These are phyloP conservation scores for Drosera capensis DNA, from an alignment of 148 eudicot genomes.

Conservation along the genomic window DNA sequence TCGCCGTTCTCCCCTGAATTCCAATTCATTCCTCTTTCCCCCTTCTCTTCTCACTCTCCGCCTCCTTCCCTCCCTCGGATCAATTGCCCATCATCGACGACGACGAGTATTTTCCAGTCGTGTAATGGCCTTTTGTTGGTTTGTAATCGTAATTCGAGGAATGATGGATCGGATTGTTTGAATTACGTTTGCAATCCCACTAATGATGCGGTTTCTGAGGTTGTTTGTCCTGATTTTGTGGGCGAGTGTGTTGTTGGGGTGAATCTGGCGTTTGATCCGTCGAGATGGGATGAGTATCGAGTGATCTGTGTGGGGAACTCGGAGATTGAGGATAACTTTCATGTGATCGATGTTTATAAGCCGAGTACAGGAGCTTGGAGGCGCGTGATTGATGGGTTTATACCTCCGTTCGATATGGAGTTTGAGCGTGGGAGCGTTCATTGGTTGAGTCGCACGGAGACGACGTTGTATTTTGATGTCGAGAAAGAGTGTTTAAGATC, in stretches of 20 bases:
- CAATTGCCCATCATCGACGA: conserved; percentile 11
- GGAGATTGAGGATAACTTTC: neutral
- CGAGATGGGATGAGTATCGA: conserved; percentile 12
- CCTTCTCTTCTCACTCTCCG: neutral
- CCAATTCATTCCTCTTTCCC: conserved; percentile 10
- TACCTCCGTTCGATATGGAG: conserved; percentile 17
- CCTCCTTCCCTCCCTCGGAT: conserved; percentile 16
- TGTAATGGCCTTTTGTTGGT: conserved; percentile 37
- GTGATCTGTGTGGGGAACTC: conserved; percentile 10
- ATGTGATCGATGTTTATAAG: conserved; percentile 16
- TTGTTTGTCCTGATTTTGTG: conserved; percentile 4
- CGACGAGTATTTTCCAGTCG: conserved; percentile 19
- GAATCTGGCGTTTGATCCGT: conserved; percentile 35
- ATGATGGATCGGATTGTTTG: neutral
- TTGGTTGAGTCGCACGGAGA: conserved; percentile 29
- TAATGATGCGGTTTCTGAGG: conserved; percentile 5
- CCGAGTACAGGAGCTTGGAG: conserved; percentile 18
- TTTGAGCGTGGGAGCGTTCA: conserved; percentile 19
- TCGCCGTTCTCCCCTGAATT: conserved; percentile 5
- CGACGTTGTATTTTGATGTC: conserved; percentile 17
- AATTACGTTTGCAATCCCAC: conserved; percentile 27
- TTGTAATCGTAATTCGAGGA: conserved; percentile 4
- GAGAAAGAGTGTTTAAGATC: conserved; percentile 9
- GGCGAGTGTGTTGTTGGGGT: conserved; percentile 4
- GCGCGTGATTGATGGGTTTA: conserved; percentile 3